Conservation (phyloP, 2,329 filamentous ascomycete species). For the Aspergillus sp. region DNA sequence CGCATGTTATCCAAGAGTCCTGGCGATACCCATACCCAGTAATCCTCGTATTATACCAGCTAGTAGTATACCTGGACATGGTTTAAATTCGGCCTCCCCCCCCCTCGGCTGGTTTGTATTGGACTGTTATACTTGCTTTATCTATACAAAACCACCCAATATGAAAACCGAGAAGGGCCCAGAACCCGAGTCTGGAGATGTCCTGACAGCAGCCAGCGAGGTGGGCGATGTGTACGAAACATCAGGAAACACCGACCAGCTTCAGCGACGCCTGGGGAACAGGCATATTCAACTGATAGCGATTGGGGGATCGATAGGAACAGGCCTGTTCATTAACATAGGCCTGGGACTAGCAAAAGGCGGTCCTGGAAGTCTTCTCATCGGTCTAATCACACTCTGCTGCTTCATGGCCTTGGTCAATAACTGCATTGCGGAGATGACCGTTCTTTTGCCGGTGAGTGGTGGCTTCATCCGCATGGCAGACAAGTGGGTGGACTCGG, state of each 20-base stretch:
- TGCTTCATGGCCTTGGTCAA: not conserved
- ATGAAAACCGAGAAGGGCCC: too few species aligned
- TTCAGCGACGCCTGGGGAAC: not conserved
- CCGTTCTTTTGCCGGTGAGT: not conserved
- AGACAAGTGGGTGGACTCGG: conserved; percentile 47
- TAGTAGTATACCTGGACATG: too few species aligned
- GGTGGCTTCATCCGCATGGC: conserved; percentile 39
- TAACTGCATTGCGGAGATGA: not conserved
- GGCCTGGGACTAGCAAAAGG: not conserved
- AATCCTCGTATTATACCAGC: too few species aligned
- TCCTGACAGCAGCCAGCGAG: too few species aligned
- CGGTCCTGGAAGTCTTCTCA: not conserved
- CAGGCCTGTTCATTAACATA: not conserved
- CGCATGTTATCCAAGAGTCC: too few species aligned
- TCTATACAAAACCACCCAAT: too few species aligned
- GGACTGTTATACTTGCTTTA: too few species aligned
- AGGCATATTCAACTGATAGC: not conserved
- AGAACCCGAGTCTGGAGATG: too few species aligned
- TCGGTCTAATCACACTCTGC: not conserved
- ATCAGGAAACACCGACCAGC: not conserved
- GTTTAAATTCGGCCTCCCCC: too few species aligned
- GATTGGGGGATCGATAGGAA: not conserved
- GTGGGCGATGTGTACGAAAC: too few species aligned
- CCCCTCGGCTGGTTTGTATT: too few species aligned
- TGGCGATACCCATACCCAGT: too few species aligned